Evolutionary conservation across 257 asterid species (phyloP).

Genomic region (Scutellaria barbata): DNA sequence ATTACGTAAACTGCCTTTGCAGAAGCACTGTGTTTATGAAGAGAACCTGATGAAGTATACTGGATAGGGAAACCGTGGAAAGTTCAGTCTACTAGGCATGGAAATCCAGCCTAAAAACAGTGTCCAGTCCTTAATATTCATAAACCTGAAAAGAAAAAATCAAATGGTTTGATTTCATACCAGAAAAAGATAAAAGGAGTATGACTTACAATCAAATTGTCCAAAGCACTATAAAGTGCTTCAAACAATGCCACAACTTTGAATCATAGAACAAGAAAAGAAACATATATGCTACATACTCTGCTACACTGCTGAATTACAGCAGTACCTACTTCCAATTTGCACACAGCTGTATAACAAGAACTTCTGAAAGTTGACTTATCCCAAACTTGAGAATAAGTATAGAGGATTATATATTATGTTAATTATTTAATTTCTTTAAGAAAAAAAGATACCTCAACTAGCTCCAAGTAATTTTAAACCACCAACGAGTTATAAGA

Average conservation of each 20-base stretch:
- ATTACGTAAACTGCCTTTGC: slow-evolving; percentile 44
- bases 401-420: not conserved
- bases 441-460: not conserved
- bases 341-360: slow-evolving; percentile 13
- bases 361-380: slow-evolving; percentile 33
- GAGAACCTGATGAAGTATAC: slow-evolving; percentile 23
- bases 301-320: too few species aligned
- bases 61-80: slow-evolving; percentile 16
- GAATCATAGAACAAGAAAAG: not conserved
- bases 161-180: slow-evolving; percentile 11
- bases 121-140: slow-evolving; percentile 32
- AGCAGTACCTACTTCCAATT: too few species aligned
- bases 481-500: slow-evolving; percentile 33
- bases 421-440: not conserved
- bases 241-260: not conserved
- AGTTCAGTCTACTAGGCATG: slow-evolving; percentile 31
- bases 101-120: slow-evolving; percentile 28
- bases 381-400: slow-evolving; percentile 11
- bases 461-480: slow-evolving; percentile 5
- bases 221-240: not conserved
- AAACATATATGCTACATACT: too few species aligned
- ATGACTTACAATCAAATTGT: not conserved
- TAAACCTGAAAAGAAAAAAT: slow-evolving; percentile 51
- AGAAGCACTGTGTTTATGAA: slow-evolving; percentile 30
- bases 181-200: not conserved